Evolutionary conservation across 805 yeast species (phyloP).

Genomic region (Tanozyma kutaoensis): DNA sequence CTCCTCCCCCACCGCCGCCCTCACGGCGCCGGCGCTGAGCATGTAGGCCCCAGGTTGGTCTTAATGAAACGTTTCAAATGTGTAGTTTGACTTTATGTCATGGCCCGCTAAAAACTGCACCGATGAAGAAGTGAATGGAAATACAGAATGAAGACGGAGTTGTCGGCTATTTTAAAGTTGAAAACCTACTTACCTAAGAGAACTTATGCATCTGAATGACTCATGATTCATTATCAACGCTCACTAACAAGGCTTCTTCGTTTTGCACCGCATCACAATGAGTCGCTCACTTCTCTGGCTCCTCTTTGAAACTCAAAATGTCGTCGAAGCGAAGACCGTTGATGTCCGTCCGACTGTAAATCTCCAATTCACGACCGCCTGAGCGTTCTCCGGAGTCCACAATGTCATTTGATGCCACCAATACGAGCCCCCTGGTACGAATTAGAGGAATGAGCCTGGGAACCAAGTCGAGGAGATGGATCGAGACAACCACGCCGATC

Average conservation of each 20-base stretch:
- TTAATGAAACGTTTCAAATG: background rate
- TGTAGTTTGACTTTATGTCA: background rate
- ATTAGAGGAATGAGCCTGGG: too few relatives aligned
- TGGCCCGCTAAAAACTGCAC: background rate
- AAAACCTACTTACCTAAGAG: too few relatives aligned
- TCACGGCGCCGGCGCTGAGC: slow-evolving; percentile 18
- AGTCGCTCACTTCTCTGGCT: slow-evolving; percentile 17
- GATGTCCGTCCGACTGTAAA: slow-evolving; percentile 30
- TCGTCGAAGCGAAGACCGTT: slow-evolving; percentile 60
- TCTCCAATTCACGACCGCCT: slow-evolving; percentile 17
- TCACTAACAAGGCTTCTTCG: background rate
- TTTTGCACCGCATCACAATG: background rate
- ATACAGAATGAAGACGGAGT: slow-evolving; percentile 1
- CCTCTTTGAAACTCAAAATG: slow-evolving; percentile 56
- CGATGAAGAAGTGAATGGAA: slow-evolving; percentile 4
- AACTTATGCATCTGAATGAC: background rate
- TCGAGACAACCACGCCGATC: slow-evolving; percentile 71
- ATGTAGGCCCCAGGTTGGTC: slow-evolving; percentile 3
- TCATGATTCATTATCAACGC: background rate
- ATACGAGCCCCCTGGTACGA: too few relatives aligned
- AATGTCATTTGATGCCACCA: slow-evolving; percentile 42
- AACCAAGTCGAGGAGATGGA: slow-evolving; percentile 54
- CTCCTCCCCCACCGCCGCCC: slow-evolving; percentile 25
- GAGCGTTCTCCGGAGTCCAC: slow-evolving; percentile 11
- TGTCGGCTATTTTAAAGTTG: background rate